Evolutionary conservation across 1,284 basidiomycete genomes (phyloP).

Genomic region (Albatrellus sp.): DNA sequence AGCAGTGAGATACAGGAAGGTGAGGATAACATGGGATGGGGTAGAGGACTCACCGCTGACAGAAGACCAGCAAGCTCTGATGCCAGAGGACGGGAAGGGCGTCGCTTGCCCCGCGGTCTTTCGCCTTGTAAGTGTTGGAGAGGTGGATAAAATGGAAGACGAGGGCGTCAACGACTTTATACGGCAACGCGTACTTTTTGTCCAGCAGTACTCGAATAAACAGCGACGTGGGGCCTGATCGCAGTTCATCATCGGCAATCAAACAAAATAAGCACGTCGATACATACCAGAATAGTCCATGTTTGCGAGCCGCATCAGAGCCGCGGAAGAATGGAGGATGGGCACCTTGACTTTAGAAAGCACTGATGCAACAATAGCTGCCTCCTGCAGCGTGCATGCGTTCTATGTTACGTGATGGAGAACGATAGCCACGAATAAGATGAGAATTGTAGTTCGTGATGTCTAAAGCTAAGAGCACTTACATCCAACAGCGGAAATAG

Average conservation of each 20-base stretch:
- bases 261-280: neutral
- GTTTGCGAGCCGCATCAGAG: constrained; percentile 82
- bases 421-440: neutral
- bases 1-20: neutral
- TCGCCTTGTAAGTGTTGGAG: constrained; percentile 78
- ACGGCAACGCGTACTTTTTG: constrained; percentile 97
- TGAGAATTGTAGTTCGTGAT: neutral
- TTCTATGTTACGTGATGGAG: constrained; percentile 21
- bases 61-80: constrained; percentile 91
- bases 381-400: constrained; percentile 89
- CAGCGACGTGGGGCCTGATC: constrained; percentile 76
- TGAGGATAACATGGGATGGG: neutral
- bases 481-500: constrained; percentile 94
- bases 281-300: constrained; percentile 87
- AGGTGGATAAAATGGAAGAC: constrained; percentile 98
- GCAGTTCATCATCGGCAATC: neutral
- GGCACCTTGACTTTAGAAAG: constrained; percentile 89
- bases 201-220: constrained; percentile 96
- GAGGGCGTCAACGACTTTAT: constrained; percentile 95
- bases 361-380: constrained; percentile 89
- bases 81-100: constrained; percentile 96
- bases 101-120: constrained; percentile 51
- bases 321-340: constrained; percentile 92
- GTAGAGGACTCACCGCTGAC: constrained; percentile 61
- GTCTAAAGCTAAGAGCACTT: constrained; percentile 16